Base-by-base conservation (phyloP, 805 yeast species). In the Candida vartiovaarae region DNA sequence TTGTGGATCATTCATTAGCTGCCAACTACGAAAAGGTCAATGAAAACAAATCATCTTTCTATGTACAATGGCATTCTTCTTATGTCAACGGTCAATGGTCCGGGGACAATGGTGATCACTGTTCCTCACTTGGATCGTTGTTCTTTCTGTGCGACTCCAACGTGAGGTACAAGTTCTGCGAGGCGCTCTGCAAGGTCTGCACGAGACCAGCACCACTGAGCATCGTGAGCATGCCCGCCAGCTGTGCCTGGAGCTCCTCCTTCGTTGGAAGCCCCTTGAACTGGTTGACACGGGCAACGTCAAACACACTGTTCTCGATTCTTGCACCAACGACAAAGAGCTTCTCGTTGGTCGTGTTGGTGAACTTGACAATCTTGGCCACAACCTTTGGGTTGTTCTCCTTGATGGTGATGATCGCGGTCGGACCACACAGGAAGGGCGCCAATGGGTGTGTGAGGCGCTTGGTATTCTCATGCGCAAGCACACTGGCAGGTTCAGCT, bases 181-280 rank as follows among this genome's bases (percentile, higher is more conserved):
- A 66, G n/a, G 86, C 70, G 20, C 83, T 61, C 65, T 84, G 82
- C 59, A 91, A 73, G 15, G 96, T 86, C 66, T 76, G 77, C 9
- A 84, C 95, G 60, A 91, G 73, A 8, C 95, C 95, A 37, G 87
- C 90, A 58, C 97, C 98, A 45, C 95, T 86, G 50, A 86, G 71
- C 44, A 84, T 66, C n/a, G 90, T 81, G 58, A 91, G 76, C 44
- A 87, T 70, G 8, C 95, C 95, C 9, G 84, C 82, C 53, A 93
- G 75, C 72, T 90, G 85, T 8, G 84, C 78, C 45, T 86, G 93
- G 53, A 91, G 68, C 52, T 81, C 80, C 36, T 75, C 78, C 58
- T 81, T 70, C 4, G 80, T 65, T 36, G 95, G 93, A 57, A 93
- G 73, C 32, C 75, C 78, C 67, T 87, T 84, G 70, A 86, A 84